A percentile compares a stretch with the other conserved stretches of the same genome.
These are phyloP conservation scores for Diospyros lotus DNA, from an alignment of 148 eudicot species.

Conservation along the genomic window DNA sequence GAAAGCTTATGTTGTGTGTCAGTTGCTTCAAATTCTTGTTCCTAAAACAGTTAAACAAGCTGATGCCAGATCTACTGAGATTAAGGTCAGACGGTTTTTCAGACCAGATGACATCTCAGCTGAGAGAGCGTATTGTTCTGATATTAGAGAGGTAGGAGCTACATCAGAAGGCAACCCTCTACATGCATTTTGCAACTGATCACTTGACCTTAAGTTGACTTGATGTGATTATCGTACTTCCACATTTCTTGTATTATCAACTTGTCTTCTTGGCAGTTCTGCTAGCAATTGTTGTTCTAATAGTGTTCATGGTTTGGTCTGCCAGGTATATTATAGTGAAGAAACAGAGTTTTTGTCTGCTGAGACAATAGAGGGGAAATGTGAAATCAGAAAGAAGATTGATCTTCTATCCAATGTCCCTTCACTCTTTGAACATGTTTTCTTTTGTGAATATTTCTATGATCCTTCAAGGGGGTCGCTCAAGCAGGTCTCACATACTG, in stretches of 20 bases:
- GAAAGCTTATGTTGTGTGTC: conserved; percentile 81
- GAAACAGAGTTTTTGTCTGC: conserved; percentile 41
- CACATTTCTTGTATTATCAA: background rate
- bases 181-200: background rate
- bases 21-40: conserved; percentile 53
- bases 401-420: conserved; percentile 55
- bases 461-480: conserved; percentile 81
- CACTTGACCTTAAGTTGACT: too few relatives aligned
- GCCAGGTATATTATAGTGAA: conserved; percentile 88
- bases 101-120: conserved; percentile 90
- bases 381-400: conserved; percentile 72
- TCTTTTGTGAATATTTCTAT: conserved; percentile 81
- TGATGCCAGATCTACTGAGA: conserved; percentile 38
- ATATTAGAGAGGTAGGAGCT: conserved; percentile 73
- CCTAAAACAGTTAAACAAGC: conserved; percentile 41
- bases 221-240: background rate
- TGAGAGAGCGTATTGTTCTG: conserved; percentile 88
- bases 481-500: too few relatives aligned
- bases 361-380: conserved; percentile 66
- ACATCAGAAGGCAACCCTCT: background rate
- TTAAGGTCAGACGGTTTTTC: conserved; percentile 71
- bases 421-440: conserved; percentile 57
- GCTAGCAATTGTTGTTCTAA: background rate
- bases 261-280: background rate
- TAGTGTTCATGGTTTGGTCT: background rate